Conservation (phyloP, 768 basidiomycete genomes). For the Pluteus cervinus region DNA sequence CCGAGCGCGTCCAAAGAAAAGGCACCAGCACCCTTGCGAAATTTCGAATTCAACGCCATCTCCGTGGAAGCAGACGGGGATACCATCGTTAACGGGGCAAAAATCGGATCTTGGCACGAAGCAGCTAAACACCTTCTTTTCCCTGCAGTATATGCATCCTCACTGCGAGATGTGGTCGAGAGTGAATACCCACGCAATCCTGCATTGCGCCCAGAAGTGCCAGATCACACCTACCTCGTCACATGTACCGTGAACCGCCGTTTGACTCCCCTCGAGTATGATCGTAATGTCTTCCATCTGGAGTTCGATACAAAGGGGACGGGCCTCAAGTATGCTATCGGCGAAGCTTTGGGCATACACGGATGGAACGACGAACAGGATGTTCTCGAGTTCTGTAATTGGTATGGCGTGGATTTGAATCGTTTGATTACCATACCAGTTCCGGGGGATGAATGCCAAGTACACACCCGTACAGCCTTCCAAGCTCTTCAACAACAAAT, state of each 20-base stretch:
- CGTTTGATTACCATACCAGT: slow-evolving; percentile 80
- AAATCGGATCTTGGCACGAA: slow-evolving; percentile 71
- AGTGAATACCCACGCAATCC: slow-evolving; percentile 54
- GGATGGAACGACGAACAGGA: slow-evolving; percentile 95
- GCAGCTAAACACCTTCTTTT: slow-evolving; percentile 88
- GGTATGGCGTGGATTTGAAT: slow-evolving; percentile 85
- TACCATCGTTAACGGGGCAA: slow-evolving; percentile 54
- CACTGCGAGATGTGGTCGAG: slow-evolving; percentile 29
- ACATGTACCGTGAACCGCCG: slow-evolving; percentile 93
- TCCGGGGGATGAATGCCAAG: slow-evolving; percentile 52
- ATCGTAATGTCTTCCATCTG: slow-evolving; percentile 98
- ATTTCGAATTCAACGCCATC: slow-evolving; percentile 71
- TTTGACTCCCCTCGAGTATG: slow-evolving; percentile 91
- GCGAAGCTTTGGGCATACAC: slow-evolving; percentile 94
- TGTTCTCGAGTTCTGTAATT: slow-evolving; percentile 81
- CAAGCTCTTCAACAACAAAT: slow-evolving; percentile 96
- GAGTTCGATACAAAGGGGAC: slow-evolving; percentile 92
- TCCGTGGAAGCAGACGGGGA: slow-evolving; percentile 55
- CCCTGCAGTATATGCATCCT: slow-evolving; percentile 68
- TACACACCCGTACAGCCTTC: slow-evolving; percentile 92
- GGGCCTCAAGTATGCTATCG: slow-evolving; percentile 90
- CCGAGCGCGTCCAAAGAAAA: slow-evolving; percentile 13
- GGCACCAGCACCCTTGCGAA: slow-evolving; percentile 34
- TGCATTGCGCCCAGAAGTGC: slow-evolving; percentile 75
- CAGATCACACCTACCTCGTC: slow-evolving; percentile 89